These are phyloP conservation scores for Chlorokybus atmophyticus DNA, from an alignment of 139 green algal genomes.

Conservation along the genomic window DNA sequence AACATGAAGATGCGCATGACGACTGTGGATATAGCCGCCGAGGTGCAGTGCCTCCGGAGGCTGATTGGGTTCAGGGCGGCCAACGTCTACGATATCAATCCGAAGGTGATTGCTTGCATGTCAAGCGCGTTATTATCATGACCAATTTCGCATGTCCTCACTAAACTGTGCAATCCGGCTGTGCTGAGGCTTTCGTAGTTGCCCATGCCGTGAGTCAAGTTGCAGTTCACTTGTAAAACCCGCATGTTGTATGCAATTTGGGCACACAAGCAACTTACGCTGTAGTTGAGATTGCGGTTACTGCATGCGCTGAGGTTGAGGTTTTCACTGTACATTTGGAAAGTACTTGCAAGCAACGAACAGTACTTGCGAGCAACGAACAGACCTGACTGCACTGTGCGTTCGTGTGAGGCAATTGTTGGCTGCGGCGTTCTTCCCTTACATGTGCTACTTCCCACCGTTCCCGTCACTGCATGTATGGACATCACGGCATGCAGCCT, in stretches of 20 bases:
- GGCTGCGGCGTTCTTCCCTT: not conserved
- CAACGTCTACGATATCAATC: slow-evolving; percentile 89
- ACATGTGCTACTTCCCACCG: not conserved
- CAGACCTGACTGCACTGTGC: not conserved
- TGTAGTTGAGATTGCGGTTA: too few relatives aligned
- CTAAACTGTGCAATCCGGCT: not conserved
- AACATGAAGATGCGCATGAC: slow-evolving; percentile 42
- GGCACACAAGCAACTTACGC: too few relatives aligned
- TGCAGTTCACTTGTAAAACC: not conserved
- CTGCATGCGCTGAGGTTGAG: not conserved
- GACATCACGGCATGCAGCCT: not conserved
- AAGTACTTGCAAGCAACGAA: slow-evolving; percentile 1
- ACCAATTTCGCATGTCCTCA: not conserved
- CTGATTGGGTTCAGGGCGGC: slow-evolving; percentile 72
- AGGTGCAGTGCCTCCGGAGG: slow-evolving; percentile 66
- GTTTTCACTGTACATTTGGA: not conserved
- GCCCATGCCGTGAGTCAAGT: not conserved
- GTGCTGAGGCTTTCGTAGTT: not conserved
- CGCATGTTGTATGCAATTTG: not conserved
- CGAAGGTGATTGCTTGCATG: slow-evolving; percentile 17
- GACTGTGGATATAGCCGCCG: slow-evolving; percentile 71
- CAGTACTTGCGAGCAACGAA: not conserved
- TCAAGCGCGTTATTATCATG: not conserved
- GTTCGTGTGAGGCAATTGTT: not conserved
- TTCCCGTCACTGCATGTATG: not conserved